Evolutionary conservation across 106 monocot species (phyloP).

Genomic region (Dioscorea alata): DNA sequence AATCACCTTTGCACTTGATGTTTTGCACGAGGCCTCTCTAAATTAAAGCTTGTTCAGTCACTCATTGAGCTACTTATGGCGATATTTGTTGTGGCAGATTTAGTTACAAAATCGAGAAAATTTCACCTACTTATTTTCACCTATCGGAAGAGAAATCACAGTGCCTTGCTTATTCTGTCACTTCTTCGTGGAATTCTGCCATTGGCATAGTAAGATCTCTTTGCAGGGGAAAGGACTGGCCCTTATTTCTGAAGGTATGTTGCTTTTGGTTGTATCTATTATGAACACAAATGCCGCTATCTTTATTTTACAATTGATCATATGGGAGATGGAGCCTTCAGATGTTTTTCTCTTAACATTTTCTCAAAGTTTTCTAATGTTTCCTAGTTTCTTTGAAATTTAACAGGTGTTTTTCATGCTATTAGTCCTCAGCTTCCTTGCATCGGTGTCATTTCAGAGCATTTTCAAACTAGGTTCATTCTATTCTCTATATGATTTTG

Average conservation of each 20-base stretch:
- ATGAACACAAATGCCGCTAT: no score
- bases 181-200: constrained; percentile 72
- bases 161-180: constrained; percentile 34
- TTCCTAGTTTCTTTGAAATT: neutral
- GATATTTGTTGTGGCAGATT: constrained; percentile 27
- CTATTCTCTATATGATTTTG: neutral
- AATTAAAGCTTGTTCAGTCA: no score
- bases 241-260: constrained; percentile 58
- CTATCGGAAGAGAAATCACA: constrained; percentile 55
- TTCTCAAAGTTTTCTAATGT: neutral
- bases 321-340: no score
- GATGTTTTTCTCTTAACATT: neutral
- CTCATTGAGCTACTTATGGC: no score
- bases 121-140: constrained; percentile 63
- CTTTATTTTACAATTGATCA: no score
- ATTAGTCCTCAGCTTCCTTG: constrained; percentile 40
- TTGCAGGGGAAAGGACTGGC: constrained; percentile 85
- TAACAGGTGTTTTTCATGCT: constrained; percentile 33
- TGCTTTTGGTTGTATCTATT: no score
- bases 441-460: constrained; percentile 32
- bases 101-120: constrained; percentile 74
- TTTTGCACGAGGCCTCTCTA: no score
- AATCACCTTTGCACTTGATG: no score
- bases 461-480: constrained; percentile 50
- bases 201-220: constrained; percentile 59